phyloP scores from a whole-genome alignment of 331 rosid genomes.

The Rosa hybrid region DNA sequence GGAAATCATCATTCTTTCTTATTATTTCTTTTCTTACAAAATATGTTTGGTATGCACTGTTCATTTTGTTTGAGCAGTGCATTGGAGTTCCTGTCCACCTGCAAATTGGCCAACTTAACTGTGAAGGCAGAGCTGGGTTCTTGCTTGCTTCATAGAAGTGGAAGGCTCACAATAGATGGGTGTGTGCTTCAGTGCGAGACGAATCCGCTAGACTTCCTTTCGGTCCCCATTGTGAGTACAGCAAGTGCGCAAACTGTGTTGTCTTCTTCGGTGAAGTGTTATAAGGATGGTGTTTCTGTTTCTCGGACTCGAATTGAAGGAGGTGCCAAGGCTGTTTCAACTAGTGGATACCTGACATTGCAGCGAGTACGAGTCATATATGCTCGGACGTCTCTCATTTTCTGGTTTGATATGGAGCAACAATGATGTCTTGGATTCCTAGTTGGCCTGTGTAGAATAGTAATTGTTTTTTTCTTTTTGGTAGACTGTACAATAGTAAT shows the following conservation, averaged over 20 bases:
- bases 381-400: conserved; percentile 68
- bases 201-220: conserved; percentile 75
- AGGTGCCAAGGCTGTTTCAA: conserved; percentile 83
- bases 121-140: conserved; percentile 95
- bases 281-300: conserved; percentile 67
- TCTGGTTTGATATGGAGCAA: conserved; percentile 92
- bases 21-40: background rate
- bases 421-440: conserved; percentile 17
- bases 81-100: conserved; percentile 76
- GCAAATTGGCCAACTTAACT: conserved; percentile 83
- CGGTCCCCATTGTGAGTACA: conserved; percentile 84
- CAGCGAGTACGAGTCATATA: conserved; percentile 90
- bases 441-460: conserved; percentile 9
- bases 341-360: conserved; percentile 68
- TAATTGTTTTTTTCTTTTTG: background rate
- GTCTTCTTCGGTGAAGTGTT: conserved; percentile 46
- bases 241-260: conserved; percentile 45
- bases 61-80: conserved; percentile 69
- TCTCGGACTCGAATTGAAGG: conserved; percentile 92
- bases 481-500: conserved; percentile 7
- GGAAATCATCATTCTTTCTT: background rate
- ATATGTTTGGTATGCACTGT: conserved; percentile 24
- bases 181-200: conserved; percentile 89
- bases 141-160: conserved; percentile 86
- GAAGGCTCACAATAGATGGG: conserved; percentile 79